These are phyloP conservation scores for Daldinia sp. DNA, from an alignment of 2,329 filamentous ascomycete genomes.

Conservation along the genomic window DNA sequence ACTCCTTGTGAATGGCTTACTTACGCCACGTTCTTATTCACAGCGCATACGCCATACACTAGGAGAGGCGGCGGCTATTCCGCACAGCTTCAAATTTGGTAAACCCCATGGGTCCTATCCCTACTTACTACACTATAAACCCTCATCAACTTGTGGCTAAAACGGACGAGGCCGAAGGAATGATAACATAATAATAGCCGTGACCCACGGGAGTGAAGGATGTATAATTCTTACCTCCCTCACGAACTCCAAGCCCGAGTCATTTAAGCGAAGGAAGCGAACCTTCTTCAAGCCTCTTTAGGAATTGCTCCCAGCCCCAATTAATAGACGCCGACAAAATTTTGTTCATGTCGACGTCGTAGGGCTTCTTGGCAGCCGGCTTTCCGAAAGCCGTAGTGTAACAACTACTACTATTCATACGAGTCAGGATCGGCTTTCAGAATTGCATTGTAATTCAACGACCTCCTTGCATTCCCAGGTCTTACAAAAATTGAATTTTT, in stretches of 20 bases:
- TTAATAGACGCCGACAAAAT: conserved; percentile 10
- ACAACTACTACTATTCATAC: conserved; percentile 6
- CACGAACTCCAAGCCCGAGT: not conserved
- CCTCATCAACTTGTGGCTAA: not conserved
- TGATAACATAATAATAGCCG: not conserved
- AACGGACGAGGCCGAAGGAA: not conserved
- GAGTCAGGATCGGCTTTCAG: conserved; percentile 20
- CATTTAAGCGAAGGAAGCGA: conserved; percentile 7
- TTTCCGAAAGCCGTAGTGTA: conserved; percentile 23
- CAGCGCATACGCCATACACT: not conserved
- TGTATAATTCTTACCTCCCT: not conserved
- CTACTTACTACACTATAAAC: not conserved
- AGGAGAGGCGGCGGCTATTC: not conserved
- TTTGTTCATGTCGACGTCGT: conserved; percentile 10
- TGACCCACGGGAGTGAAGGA: not conserved
- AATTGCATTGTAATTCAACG: conserved; percentile 18
- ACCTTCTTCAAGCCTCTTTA: not conserved
- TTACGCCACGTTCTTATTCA: not conserved
- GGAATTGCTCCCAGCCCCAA: conserved; percentile 3
- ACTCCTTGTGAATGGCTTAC: not conserved
- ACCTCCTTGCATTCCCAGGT: conserved; percentile 33
- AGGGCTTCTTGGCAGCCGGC: conserved; percentile 16
- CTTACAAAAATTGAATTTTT: conserved; percentile 1
- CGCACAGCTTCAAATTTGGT: not conserved
- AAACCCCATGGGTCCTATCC: not conserved